Base-by-base conservation (phyloP, 2,329 filamentous ascomycete genomes). In the Trichoderma koningiopsis region DNA sequence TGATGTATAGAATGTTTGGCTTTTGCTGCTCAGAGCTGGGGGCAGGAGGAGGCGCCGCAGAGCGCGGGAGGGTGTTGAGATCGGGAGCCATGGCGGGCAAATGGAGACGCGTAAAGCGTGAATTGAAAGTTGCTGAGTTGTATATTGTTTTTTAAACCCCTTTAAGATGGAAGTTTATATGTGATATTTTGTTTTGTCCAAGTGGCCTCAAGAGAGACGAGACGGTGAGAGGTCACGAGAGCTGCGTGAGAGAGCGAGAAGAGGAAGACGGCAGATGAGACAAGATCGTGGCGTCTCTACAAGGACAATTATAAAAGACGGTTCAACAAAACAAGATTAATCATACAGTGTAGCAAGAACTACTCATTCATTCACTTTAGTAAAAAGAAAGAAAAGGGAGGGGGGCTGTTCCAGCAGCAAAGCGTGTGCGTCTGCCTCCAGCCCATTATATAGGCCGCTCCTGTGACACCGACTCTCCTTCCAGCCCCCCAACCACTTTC, bases 1-100 rank as follows among this genome's bases (percentile, higher is more conserved):
- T 97, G 83, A 97, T 96, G 84, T 96, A 97, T 57, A 83, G 76
- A 55, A 83, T 83, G 73, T 83, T 83, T 71, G 81, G 81, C 72
- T 76, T 77, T 68, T 79, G 76, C 24, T 71, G 76, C 24, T 70
- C 73, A 35, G 73, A 69, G n/a, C 69, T 70, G 68, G 69, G 66
- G 56, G 71, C 58, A 59, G 74, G 72, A 63, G 73, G 73, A 61
- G 74, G 72, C 68, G 83, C 71, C 10, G 83, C 83, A 35, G 88
- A 90, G 47, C 84, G 81, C 53, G 88, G 87, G 70, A 93, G 84
- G 7, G 90, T 90, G 83, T 93, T 92, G 76, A 93, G 85, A 81
- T 93, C 91, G 62, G 91, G 91, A 73, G 90, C 87, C 91, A 93
- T 92, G 71, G 63, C 75, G 72, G 55, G 57, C 31, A n/a, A 29